Evolutionary conservation across 495 filamentous ascomycete genomes (phyloP), one percentile per base, ranked within the genome.

Genomic region (Podospora sp.): DNA sequence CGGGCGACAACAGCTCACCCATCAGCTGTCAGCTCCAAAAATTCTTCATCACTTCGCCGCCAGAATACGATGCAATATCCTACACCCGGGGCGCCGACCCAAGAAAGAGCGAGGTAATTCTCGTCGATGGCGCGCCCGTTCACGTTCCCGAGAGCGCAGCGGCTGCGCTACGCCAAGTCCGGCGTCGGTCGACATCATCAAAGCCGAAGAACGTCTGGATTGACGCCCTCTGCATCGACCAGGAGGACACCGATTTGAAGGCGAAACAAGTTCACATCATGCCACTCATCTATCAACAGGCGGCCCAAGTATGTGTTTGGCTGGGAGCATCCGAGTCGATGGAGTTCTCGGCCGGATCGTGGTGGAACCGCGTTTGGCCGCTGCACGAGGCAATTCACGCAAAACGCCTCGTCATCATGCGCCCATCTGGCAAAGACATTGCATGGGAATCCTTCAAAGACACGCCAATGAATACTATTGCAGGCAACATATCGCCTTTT

Each of bases 141-240:
- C 29, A 33, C 8, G 29, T 33, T 8, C 8, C 4, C 29, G 29
- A 33, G 4, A 33, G 8, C 8, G 29, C 29, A 33, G 29, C 29
- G 3, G 29, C 29, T 33, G 29, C 29, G 29, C 29, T 33, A 8
- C 29, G 29, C 29, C 29, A 33, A 4, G 3, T 33, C 29, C 69
- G 49, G 49, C 49, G 49, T 52, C 49, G 16, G 49, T 12, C 49
- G 18, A 33, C 29, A 33, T 33, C 29, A 33, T 33, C 29, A 33
- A 33, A 33, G 29, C 8, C 29, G 8, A 33, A 3, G 29, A 6
- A 68, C 61, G 16, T 75, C n/a, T 75, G 73, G 73, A 72, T 75
- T 50, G 73, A 75, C 57, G 52, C 66, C 35, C 64, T 75, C 33
- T 74, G 72, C 51, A 74, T 75, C 36, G 24, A 71, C 22, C 72